A percentile compares a stretch with the other conserved stretches of the same genome.
Evolutionary conservation across 345 rosid species (phyloP).

Genomic region (Sisymbrium altissimum): DNA sequence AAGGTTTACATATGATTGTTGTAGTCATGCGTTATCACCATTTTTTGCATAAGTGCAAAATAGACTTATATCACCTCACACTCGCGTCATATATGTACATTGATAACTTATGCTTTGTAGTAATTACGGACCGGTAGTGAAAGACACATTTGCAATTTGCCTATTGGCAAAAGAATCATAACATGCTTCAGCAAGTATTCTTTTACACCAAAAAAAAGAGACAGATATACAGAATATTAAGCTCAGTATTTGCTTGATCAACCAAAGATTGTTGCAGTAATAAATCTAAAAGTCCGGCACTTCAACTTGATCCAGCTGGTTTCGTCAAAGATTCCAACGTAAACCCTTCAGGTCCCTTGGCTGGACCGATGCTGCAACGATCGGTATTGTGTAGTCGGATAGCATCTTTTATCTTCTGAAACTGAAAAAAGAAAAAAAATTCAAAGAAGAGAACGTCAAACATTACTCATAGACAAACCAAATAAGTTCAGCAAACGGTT

Average conservation of each 20-base stretch:
- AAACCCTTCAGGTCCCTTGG: constrained; percentile 57
- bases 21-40: background rate
- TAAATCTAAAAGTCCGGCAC: background rate
- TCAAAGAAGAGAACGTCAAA: background rate
- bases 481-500: background rate
- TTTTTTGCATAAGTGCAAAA: background rate
- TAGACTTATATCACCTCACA: background rate
- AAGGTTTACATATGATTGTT: background rate
- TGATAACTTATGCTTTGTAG: background rate
- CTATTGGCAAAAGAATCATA: background rate
- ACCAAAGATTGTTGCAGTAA: constrained; percentile 19
- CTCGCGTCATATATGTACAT: background rate
- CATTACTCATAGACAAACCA: constrained; percentile 3
- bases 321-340: constrained; percentile 48
- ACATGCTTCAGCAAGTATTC: constrained; percentile 10
- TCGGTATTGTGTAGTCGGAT: constrained; percentile 60
- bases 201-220: constrained; percentile 11
- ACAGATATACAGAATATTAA: constrained; percentile 23
- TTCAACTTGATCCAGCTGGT: constrained; percentile 41
- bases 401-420: constrained; percentile 86
- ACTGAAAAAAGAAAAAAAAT: constrained; percentile 47
- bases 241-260: constrained; percentile 30
- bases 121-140: background rate
- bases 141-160: background rate
- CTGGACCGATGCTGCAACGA: constrained; percentile 56